Base-by-base conservation (phyloP, 441 rosid species). In the Arabidopsis lyrata region DNA sequence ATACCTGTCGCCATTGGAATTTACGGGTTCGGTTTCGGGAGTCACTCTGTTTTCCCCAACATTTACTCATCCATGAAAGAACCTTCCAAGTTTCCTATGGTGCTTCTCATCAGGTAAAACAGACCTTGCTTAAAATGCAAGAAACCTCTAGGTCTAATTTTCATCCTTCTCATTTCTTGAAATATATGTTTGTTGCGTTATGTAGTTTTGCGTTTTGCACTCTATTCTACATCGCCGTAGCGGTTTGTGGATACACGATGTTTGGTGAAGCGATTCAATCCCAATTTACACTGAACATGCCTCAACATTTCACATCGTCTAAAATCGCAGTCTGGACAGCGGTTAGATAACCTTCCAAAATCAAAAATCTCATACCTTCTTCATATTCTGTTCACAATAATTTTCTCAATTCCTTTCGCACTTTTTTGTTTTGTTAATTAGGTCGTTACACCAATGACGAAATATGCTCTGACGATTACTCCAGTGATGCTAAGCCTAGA, bases 261-360 rank as follows among this genome's bases (percentile, higher is more conserved):
- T 91, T 91, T 49, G 95, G 98, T 16, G 87, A 88, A 36, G 60
- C 88, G 12, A 74, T 85, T 68, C 72, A 89, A 68, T 90, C 99
- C 22, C 97, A 91, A 47, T 91, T 82, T 73, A 88, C 99, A 15
- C 66, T 94, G 32, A 92, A 84, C 85, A 87, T 94, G 93, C 97
- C 97, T 13, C 74, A 66, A 47, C 74, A 86, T 18, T 83, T 86
- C 44, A 44, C 50, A 27, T 86, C 93, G 35, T 84, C 94, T 12
- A 86, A 88, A 65, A 63, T 90, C 63, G 97, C 97, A 31, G 59
- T 82, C 72, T 94, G 92, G 92, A 87, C 91, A 6, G 80, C 91
- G 79, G 98, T 94, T 76, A 16, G 86, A 56, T 36, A 22, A 12
- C 32, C 4, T 14, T 41, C 3, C 3, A 0, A 8, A 8, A 61